phyloP scores from a whole-genome alignment of 768 basidiomycete species.

The Termitomyces sp. region DNA sequence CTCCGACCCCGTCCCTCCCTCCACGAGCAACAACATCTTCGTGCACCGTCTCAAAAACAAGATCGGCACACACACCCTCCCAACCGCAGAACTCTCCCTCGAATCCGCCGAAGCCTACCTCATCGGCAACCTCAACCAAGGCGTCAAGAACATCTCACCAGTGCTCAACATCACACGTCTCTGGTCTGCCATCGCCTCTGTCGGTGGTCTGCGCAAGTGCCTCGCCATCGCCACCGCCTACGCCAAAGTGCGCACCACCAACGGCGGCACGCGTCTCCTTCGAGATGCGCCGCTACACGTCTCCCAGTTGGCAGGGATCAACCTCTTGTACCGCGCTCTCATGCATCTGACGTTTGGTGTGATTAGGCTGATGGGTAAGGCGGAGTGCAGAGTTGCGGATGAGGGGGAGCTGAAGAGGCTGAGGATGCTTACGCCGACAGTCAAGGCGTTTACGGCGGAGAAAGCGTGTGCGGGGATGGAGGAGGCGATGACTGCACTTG shows the following conservation, averaged over 20 bases:
- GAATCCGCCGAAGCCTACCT: slow-evolving; percentile 60
- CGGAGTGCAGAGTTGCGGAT: slow-evolving; percentile 53
- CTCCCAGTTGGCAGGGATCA: slow-evolving; percentile 58
- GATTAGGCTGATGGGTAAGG: slow-evolving; percentile 56
- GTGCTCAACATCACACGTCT: slow-evolving; percentile 79
- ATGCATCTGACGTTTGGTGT: slow-evolving; percentile 63
- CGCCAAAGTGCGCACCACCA: slow-evolving; percentile 56
- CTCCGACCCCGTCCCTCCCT: slow-evolving; percentile 37
- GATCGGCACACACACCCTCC: slow-evolving; percentile 70
- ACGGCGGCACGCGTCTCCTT: slow-evolving; percentile 48
- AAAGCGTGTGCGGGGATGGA: slow-evolving; percentile 64
- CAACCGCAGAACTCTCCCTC: slow-evolving; percentile 73
- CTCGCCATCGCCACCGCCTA: slow-evolving; percentile 67
- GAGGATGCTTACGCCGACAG: slow-evolving; percentile 64
- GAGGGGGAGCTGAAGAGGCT: slow-evolving; percentile 51
- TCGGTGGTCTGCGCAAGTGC: slow-evolving; percentile 59
- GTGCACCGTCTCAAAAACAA: slow-evolving; percentile 79
- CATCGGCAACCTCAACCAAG: slow-evolving; percentile 55
- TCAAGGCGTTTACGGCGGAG: slow-evolving; percentile 70
- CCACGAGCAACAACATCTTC: slow-evolving; percentile 62
- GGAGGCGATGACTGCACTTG: slow-evolving; percentile 71
- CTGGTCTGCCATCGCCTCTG: slow-evolving; percentile 56
- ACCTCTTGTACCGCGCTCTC: slow-evolving; percentile 64
- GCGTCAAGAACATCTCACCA: slow-evolving; percentile 65
- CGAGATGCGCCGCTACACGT: slow-evolving; percentile 61